Conservation (phyloP, 257 asterid genomes). For the Solanum etuberosum region DNA sequence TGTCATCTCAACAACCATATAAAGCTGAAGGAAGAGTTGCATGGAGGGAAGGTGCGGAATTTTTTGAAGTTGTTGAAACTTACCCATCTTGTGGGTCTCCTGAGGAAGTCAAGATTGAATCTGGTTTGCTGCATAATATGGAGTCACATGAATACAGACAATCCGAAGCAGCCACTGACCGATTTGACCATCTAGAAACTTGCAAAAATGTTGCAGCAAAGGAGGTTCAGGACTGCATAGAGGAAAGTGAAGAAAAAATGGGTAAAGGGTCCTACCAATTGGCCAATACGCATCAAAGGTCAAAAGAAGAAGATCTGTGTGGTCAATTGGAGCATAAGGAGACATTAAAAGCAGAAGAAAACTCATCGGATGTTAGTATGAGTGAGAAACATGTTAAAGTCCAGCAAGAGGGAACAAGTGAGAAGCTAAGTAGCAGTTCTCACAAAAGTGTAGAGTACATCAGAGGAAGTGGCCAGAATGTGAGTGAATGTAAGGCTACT, state of each 20-base stretch:
- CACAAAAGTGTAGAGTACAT: slow-evolving; percentile 13
- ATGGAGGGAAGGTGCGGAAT: slow-evolving; percentile 58
- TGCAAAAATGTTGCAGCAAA: slow-evolving; percentile 13
- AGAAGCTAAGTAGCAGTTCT: slow-evolving; percentile 9
- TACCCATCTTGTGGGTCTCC: slow-evolving; percentile 15
- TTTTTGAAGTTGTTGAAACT: slow-evolving; percentile 57
- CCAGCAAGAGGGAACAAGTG: slow-evolving; percentile 22
- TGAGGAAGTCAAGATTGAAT: slow-evolving; percentile 16
- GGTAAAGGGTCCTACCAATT: slow-evolving; percentile 3
- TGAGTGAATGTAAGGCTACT: slow-evolving; percentile 16
- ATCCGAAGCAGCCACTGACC: slow-evolving; percentile 6
- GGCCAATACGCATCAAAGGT: slow-evolving; percentile 11
- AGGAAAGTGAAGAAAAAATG: slow-evolving; percentile 15
- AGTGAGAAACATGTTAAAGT: slow-evolving; percentile 11
- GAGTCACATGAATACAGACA: slow-evolving; percentile 13
- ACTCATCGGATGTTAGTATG: slow-evolving; percentile 1
- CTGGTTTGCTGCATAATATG: slow-evolving; percentile 8
- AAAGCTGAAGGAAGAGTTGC: slow-evolving; percentile 28
- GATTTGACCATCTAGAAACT: slow-evolving; percentile 16
- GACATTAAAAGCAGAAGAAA: slow-evolving; percentile 11
- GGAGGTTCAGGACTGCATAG: slow-evolving; percentile 23
- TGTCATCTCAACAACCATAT: slow-evolving; percentile 7
- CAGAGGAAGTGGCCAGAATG: slow-evolving; percentile 14
- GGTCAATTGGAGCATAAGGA: slow-evolving; percentile 20
- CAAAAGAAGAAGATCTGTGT: slow-evolving; percentile 6